phyloP scores from a whole-genome alignment of 129 eudicot genomes.

The Escallonia rubra region DNA sequence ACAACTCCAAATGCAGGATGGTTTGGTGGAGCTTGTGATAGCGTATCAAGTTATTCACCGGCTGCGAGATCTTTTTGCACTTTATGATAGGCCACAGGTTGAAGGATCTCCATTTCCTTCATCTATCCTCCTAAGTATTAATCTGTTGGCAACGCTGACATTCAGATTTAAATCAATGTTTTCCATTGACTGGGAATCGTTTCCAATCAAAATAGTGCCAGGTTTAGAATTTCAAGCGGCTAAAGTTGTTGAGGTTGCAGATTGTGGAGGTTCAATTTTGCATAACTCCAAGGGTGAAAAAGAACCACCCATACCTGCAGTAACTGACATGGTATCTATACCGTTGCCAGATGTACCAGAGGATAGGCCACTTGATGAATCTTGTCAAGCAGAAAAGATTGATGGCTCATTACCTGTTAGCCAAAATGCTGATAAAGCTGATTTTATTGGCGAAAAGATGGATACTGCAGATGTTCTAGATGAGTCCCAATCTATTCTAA shows the following conservation, averaged over 20 bases:
- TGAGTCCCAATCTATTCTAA: conserved; percentile 10
- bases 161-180: conserved; percentile 49
- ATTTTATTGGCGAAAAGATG: conserved; percentile 11
- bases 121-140: conserved; percentile 73
- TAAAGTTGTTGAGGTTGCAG: conserved; percentile 18
- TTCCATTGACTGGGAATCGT: conserved; percentile 74
- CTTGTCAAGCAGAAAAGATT: conserved; percentile 2
- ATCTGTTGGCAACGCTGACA: conserved; percentile 73
- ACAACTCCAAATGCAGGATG: conserved; percentile 85
- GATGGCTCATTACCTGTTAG: neutral
- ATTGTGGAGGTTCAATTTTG: conserved; percentile 15
- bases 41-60: conserved; percentile 87
- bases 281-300: conserved; percentile 14
- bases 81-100: conserved; percentile 90
- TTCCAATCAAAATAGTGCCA: conserved; percentile 26
- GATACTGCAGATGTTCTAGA: conserved; percentile 12
- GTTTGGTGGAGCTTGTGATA: conserved; percentile 75
- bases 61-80: conserved; percentile 86
- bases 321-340: conserved; percentile 1
- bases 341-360: conserved; percentile 59
- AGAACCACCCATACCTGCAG: conserved; percentile 12
- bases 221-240: conserved; percentile 13
- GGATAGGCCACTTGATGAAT: conserved; percentile 45
- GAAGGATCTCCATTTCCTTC: conserved; percentile 98
- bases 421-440: conserved; percentile 13